A percentile compares a stretch with the other conserved stretches of the same genome.
These are phyloP conservation scores for Scalesia atractyloides DNA, from an alignment of 129 eudicot species.

Conservation along the genomic window DNA sequence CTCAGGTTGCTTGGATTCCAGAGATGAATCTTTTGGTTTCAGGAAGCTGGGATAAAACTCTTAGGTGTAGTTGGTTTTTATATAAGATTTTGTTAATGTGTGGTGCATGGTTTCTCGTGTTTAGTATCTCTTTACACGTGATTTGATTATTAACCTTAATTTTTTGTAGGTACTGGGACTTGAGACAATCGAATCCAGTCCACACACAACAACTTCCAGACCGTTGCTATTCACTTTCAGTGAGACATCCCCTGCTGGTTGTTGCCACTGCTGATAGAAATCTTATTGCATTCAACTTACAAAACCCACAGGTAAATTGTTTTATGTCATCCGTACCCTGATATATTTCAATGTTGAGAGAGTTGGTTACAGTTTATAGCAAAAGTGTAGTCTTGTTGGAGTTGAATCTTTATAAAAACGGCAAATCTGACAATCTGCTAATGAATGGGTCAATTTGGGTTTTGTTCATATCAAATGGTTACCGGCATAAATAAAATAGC, in stretches of 20 bases:
- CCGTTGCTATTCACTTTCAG: slow-evolving; percentile 85
- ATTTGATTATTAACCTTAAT: neutral
- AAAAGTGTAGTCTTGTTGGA: slow-evolving; percentile 2
- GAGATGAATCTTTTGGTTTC: slow-evolving; percentile 82
- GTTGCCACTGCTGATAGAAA: slow-evolving; percentile 95
- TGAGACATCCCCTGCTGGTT: slow-evolving; percentile 83
- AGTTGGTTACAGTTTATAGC: slow-evolving; percentile 5
- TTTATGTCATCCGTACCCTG: neutral
- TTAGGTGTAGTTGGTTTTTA: slow-evolving; percentile 33
- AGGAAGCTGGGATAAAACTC: slow-evolving; percentile 96
- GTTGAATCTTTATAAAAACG: neutral
- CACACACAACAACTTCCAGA: slow-evolving; percentile 86
- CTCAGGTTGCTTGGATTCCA: slow-evolving; percentile 94
- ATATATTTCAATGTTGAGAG: neutral
- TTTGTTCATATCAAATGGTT: neutral
- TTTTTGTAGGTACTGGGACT: slow-evolving; percentile 84
- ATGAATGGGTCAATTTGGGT: neutral
- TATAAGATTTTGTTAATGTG: neutral
- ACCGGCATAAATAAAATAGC: neutral
- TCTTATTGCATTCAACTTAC: slow-evolving; percentile 71
- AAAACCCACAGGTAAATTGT: slow-evolving; percentile 81
- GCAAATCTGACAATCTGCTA: neutral
- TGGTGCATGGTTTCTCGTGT: neutral
- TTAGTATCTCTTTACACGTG: neutral
- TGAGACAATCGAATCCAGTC: slow-evolving; percentile 80